A percentile compares a stretch with the other conserved stretches of the same genome.
phyloP scores from a whole-genome alignment of 441 rosid species.

The Gossypium gossypioides region DNA sequence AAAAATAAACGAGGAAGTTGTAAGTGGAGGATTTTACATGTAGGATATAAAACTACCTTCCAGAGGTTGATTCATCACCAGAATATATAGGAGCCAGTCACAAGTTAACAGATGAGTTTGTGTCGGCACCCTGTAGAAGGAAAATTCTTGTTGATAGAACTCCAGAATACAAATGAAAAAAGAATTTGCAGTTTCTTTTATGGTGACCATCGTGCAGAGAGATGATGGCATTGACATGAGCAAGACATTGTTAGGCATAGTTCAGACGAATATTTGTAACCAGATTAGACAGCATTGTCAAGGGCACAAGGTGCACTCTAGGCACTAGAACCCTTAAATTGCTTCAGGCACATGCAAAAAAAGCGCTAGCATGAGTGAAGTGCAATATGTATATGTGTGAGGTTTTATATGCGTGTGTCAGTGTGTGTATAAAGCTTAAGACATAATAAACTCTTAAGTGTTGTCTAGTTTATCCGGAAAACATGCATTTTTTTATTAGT shows the following conservation, averaged over 20 bases:
- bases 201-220: background rate
- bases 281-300: background rate
- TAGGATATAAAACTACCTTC: conserved; percentile 31
- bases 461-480: too few relatives aligned
- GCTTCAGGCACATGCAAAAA: too few relatives aligned
- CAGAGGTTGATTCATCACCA: conserved; percentile 33
- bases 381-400: too few relatives aligned
- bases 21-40: background rate
- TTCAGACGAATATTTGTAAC: background rate
- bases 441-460: too few relatives aligned
- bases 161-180: conserved; percentile 1
- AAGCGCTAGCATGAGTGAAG: too few relatives aligned
- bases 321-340: too few relatives aligned
- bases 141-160: conserved; percentile 14
- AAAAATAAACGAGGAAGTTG: conserved; percentile 3
- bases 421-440: too few relatives aligned
- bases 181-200: background rate
- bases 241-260: background rate
- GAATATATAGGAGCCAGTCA: conserved; percentile 55
- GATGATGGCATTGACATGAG: too few relatives aligned
- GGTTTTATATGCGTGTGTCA: too few relatives aligned
- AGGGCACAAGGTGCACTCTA: too few relatives aligned
- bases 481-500: too few relatives aligned
- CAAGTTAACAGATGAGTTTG: conserved; percentile 76
- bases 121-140: conserved; percentile 69